Base-by-base conservation (phyloP, 768 basidiomycete species). In the Sistotremastrum suecicum region DNA sequence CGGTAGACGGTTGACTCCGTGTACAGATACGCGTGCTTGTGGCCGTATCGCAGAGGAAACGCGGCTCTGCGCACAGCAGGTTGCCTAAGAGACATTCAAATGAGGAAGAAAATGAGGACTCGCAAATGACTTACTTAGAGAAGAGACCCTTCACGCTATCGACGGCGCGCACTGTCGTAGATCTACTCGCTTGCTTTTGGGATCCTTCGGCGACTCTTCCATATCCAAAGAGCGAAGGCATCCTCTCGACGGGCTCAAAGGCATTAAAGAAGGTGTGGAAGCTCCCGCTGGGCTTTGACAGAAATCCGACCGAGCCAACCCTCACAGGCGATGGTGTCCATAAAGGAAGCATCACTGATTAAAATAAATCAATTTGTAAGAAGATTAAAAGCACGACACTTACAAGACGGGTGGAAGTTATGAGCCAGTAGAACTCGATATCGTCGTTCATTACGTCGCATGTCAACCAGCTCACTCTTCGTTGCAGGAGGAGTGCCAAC, bases 201-300 rank as follows among this genome's bases (percentile, higher is more conserved):
- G 50, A 67, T 3, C 69, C 72, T 33, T 58, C 60, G 12, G 64
- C 60, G 30, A 78, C 67, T n/a, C 64, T 64, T 9, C 83, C 83
- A 56, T 80, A 84, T 0, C 78, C 79, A 41, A 69, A 63, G 32
- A 86, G 59, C 5, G 78, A 75, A 2, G 80, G 75, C 44, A 86
- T 59, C 31, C 55, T 61, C 46, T 62, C 65, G 31, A 73, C 58
- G 4, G 76, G 79, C 43, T 71, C 63, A 56, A 76, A 70, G 1
- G 80, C 73, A 58, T 86, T 83, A 62, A 86, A 77, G 5, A 88
- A 65, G 5, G 76, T 78, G 47, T 83, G 61, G 51, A 90, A 90
- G 39, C 64, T 60, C 3, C 85, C 86, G n/a, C 61, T 60, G 0
- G 78, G 73, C 52, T 79, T 82, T 34, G 66, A 67, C 29, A 87